Evolutionary conservation across 805 yeast genomes (phyloP).

Genomic region (Blastobotrys mokoenaii): DNA sequence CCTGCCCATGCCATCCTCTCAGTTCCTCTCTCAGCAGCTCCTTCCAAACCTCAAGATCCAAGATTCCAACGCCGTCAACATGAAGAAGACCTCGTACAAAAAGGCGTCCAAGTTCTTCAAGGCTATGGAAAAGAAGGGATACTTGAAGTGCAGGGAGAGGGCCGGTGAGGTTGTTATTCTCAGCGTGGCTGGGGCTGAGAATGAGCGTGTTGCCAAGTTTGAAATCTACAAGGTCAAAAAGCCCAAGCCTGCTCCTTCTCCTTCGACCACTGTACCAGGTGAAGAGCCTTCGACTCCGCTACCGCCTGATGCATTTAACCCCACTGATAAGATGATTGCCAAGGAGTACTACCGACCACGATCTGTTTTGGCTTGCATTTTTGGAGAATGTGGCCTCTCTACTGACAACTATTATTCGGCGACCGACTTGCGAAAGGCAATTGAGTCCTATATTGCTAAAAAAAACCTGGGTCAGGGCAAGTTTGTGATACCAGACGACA

Average conservation of each 20-base stretch:
- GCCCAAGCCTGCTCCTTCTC: constrained; percentile 1
- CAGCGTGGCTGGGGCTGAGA: constrained; percentile 38
- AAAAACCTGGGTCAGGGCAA: constrained; percentile 41
- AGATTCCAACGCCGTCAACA: constrained; percentile 27
- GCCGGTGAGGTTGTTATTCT: constrained; percentile 68
- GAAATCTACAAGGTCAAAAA: constrained; percentile 50
- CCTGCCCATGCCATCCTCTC: constrained; percentile 65
- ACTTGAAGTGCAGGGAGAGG: constrained; percentile 69
- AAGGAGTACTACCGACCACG: constrained; percentile 24
- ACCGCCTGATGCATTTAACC: neutral
- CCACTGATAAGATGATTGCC: constrained; percentile 14
- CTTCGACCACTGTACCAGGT: neutral
- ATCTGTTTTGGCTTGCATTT: constrained; percentile 17
- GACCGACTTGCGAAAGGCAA: constrained; percentile 43
- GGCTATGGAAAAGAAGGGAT: constrained; percentile 67
- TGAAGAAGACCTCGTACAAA: constrained; percentile 83
- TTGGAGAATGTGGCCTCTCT: constrained; percentile 13
- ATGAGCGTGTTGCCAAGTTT: constrained; percentile 47
- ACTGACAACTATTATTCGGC: constrained; percentile 37
- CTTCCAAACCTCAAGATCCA: constrained; percentile 58
- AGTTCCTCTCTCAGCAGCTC: constrained; percentile 63
- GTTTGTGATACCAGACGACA: constrained; percentile 46
- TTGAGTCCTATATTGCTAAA: constrained; percentile 48
- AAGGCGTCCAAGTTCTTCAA: constrained; percentile 79
- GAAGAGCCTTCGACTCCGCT: neutral